Evolutionary conservation across 495 filamentous ascomycete genomes (phyloP).

Genomic region (Trichoderma reesei): DNA sequence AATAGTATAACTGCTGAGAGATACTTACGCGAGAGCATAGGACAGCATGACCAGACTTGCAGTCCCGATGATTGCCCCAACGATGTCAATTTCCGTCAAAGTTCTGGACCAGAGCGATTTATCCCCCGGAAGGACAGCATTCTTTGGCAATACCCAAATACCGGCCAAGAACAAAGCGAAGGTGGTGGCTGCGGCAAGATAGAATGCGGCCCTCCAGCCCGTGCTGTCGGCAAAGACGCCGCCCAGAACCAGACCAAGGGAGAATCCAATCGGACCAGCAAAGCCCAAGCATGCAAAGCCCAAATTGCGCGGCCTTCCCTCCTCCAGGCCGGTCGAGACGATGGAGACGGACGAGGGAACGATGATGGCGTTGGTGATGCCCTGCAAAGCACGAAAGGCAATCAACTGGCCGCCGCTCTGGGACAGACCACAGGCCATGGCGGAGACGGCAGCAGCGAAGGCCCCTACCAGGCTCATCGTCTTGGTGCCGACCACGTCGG

Average conservation of each 20-base stretch:
- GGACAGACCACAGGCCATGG: constrained; percentile 35
- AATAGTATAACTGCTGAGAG: neutral
- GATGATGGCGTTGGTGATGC: constrained; percentile 41
- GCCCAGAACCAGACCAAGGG: constrained; percentile 43
- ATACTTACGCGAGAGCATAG: constrained; percentile 14
- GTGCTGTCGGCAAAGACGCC: constrained; percentile 36
- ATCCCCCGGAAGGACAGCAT: neutral
- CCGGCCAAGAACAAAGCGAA: constrained; percentile 10
- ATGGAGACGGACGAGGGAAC: constrained; percentile 42
- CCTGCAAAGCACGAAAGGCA: constrained; percentile 40
- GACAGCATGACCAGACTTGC: constrained; percentile 11
- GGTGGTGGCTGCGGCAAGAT: constrained; percentile 11
- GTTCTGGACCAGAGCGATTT: neutral
- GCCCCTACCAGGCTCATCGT: constrained; percentile 35
- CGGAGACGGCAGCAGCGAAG: constrained; percentile 32
- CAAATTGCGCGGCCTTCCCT: constrained; percentile 38
- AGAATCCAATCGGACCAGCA: constrained; percentile 43
- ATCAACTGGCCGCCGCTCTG: constrained; percentile 39
- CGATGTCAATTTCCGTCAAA: constrained; percentile 14
- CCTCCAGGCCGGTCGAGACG: constrained; percentile 23
- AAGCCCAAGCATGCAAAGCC: constrained; percentile 42
- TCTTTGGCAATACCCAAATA: constrained; percentile 5
- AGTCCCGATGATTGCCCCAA: constrained; percentile 13
- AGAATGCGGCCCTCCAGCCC: constrained; percentile 16
- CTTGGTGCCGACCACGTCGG: constrained; percentile 42